A percentile compares a stretch with the other conserved stretches of the same genome.
These are phyloP conservation scores for Leccinum truebloodii DNA, from an alignment of 768 basidiomycete species.

Conservation along the genomic window DNA sequence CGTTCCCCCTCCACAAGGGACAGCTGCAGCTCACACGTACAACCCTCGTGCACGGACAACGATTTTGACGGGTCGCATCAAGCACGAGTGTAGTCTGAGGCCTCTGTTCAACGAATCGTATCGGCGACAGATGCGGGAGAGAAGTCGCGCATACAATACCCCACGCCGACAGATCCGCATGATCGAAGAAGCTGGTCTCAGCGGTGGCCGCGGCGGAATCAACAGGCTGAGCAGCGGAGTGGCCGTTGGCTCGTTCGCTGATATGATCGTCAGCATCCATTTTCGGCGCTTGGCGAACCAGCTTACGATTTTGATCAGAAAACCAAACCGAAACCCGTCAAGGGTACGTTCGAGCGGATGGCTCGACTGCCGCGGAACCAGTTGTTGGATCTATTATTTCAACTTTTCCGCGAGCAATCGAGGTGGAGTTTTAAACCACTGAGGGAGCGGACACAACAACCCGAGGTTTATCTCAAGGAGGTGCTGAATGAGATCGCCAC, in stretches of 20 bases:
- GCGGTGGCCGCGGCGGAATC: conserved; percentile 70
- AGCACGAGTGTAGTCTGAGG: conserved; percentile 76
- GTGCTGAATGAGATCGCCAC: conserved; percentile 74
- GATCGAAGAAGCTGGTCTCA: conserved; percentile 71
- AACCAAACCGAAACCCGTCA: conserved; percentile 65
- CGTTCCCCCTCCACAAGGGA: neutral
- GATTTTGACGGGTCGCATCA: conserved; percentile 76
- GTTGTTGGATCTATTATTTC: conserved; percentile 81
- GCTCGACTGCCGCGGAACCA: conserved; percentile 91
- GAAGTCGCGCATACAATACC: conserved; percentile 66
- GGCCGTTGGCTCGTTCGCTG: conserved; percentile 57
- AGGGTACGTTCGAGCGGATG: conserved; percentile 82
- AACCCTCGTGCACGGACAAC: conserved; percentile 72
- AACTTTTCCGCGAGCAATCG: conserved; percentile 72
- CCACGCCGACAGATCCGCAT: conserved; percentile 64
- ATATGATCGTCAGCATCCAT: conserved; percentile 58
- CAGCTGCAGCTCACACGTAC: conserved; percentile 23
- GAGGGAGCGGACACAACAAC: conserved; percentile 81
- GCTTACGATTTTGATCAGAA: conserved; percentile 38
- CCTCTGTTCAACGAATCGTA: conserved; percentile 70
- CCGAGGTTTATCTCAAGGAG: conserved; percentile 85
- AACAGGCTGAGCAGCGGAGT: conserved; percentile 80
- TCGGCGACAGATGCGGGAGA: conserved; percentile 68
- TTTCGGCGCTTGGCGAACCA: neutral
- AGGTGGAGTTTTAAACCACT: conserved; percentile 80